phyloP scores from a whole-genome alignment of 2,329 filamentous ascomycete genomes.

The Hypoxylon sp. region DNA sequence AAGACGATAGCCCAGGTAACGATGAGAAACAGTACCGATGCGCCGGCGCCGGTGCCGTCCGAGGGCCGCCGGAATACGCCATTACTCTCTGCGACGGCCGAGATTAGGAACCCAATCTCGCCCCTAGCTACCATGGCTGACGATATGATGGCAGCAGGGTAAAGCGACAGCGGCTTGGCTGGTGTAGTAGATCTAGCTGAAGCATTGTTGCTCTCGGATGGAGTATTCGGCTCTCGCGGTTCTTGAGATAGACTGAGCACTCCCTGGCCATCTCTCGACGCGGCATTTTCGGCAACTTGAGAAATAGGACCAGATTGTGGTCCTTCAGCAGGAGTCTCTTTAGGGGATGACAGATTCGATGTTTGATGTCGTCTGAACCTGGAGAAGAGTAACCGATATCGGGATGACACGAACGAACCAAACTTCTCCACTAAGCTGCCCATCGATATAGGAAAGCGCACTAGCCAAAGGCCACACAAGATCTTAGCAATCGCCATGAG shows the following conservation, averaged over 20 bases:
- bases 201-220: background rate
- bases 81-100: conserved; percentile 73
- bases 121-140: conserved; percentile 81
- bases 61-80: conserved; percentile 57
- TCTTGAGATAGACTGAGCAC: background rate
- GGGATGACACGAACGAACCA: conserved; percentile 22
- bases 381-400: conserved; percentile 36
- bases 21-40: conserved; percentile 65
- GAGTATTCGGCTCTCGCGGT: background rate
- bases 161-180: conserved; percentile 71
- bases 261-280: background rate
- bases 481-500: conserved; percentile 78
- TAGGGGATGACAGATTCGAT: background rate
- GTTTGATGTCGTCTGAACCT: conserved; percentile 30
- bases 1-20: conserved; percentile 69
- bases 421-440: conserved; percentile 15
- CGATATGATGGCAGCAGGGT: conserved; percentile 76
- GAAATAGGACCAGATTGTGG: background rate
- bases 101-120: conserved; percentile 84
- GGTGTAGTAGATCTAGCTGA: conserved; percentile 35
- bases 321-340: background rate
- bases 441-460: conserved; percentile 55
- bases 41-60: conserved; percentile 12
- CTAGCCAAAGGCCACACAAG: conserved; percentile 71
- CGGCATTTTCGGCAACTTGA: background rate